A percentile compares a stretch with the other conserved stretches of the same genome.
phyloP scores from a whole-genome alignment of 805 yeast species.

The Starmerella vitae region DNA sequence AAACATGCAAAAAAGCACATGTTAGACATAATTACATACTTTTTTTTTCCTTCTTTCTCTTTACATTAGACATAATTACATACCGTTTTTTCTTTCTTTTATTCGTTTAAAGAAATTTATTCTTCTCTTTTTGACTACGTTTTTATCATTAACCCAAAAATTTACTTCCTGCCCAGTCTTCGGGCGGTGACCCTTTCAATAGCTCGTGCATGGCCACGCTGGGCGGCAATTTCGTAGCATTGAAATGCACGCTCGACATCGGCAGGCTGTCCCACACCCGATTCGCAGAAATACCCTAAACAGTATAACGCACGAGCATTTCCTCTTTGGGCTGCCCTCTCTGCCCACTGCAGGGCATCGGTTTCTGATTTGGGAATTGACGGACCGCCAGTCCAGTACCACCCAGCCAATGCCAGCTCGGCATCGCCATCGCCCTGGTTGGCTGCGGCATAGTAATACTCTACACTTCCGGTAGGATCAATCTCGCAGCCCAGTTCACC shows the following conservation, averaged over 20 bases:
- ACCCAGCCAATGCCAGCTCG: constrained; percentile 60
- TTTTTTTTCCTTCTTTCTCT: no score
- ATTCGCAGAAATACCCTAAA: constrained; percentile 54
- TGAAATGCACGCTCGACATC: constrained; percentile 37
- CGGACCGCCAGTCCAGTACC: constrained; percentile 56
- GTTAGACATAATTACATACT: no score
- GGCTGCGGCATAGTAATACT: constrained; percentile 65
- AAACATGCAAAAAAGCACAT: no score
- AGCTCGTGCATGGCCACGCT: constrained; percentile 42
- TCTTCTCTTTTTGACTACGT: no score
- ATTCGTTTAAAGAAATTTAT: no score
- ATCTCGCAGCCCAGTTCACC: constrained; percentile 43
- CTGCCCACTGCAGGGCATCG: constrained; percentile 67
- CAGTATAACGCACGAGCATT: constrained; percentile 59
- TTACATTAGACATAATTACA: no score
- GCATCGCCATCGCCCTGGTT: constrained; percentile 51
- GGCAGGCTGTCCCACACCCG: constrained; percentile 50
- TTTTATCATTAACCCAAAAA: no score
- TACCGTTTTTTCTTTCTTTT: no score
- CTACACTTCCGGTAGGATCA: constrained; percentile 46
- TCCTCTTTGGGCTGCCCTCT: constrained; percentile 54
- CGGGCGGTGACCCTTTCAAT: neutral
- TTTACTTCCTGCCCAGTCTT: no score
- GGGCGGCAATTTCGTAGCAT: constrained; percentile 50
- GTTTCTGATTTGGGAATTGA: constrained; percentile 46